These are phyloP conservation scores for Pinus tabuliformis DNA, from an alignment of 75 land plant genomes.

Conservation along the genomic window DNA sequence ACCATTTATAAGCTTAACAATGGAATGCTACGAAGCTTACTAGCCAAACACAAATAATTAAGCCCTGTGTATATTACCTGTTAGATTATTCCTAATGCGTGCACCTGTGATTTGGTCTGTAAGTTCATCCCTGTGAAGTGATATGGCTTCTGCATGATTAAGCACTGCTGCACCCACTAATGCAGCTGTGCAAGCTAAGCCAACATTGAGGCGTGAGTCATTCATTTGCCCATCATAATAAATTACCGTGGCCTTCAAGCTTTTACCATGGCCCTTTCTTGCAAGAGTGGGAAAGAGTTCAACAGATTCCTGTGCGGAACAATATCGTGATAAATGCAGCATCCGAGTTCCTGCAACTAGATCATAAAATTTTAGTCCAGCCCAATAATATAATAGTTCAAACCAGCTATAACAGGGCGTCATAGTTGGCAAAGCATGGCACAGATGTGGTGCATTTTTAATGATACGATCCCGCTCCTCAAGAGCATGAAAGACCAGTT, in stretches of 20 bases:
- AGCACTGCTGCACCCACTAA: slow-evolving; percentile 87
- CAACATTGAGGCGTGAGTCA: slow-evolving; percentile 90
- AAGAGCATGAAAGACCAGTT: slow-evolving; percentile 96
- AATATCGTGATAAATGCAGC: slow-evolving; percentile 87
- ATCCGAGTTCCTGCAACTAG: slow-evolving; percentile 85
- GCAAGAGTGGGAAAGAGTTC: slow-evolving; percentile 93
- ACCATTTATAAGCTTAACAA: not conserved
- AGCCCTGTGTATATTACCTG: slow-evolving; percentile 40
- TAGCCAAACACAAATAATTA: not conserved
- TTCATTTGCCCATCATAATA: slow-evolving; percentile 99
- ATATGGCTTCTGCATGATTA: slow-evolving; percentile 92
- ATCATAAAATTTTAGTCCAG: slow-evolving; percentile 89
- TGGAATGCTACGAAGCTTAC: not conserved
- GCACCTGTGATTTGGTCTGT: slow-evolving; percentile 69
- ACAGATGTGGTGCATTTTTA: slow-evolving; percentile 96
- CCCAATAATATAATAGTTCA: slow-evolving; percentile 93
- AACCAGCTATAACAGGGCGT: slow-evolving; percentile 99
- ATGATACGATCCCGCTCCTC: slow-evolving; percentile 92
- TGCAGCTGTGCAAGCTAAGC: slow-evolving; percentile 96
- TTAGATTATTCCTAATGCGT: slow-evolving; percentile 65
- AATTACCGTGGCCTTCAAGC: slow-evolving; percentile 89
- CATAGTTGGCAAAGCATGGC: slow-evolving; percentile 92
- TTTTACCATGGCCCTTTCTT: slow-evolving; percentile 53
- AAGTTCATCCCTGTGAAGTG: slow-evolving; percentile 66
- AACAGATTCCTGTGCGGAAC: slow-evolving; percentile 76